phyloP scores from a whole-genome alignment of 2,329 filamentous ascomycete genomes.

The Xylariaceae sp. region DNA sequence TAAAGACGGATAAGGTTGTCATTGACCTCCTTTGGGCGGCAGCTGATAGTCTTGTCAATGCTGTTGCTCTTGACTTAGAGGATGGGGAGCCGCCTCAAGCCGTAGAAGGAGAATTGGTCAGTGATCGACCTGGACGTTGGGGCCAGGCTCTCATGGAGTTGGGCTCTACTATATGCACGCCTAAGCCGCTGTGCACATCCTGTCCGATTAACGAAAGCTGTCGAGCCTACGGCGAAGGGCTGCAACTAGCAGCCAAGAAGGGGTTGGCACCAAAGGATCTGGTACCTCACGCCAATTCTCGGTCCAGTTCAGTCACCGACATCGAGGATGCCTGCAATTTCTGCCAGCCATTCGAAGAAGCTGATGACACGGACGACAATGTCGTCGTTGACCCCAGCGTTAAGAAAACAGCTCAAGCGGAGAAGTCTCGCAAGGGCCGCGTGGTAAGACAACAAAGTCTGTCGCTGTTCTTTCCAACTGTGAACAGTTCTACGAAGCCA shows the following conservation, averaged over 20 bases:
- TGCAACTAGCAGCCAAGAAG: constrained; percentile 26
- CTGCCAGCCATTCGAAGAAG: constrained; percentile 44
- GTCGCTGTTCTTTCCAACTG: constrained; percentile 30
- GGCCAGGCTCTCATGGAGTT: constrained; percentile 64
- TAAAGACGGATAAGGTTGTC: constrained; percentile 51
- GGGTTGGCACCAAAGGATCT: constrained; percentile 11
- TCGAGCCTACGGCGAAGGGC: constrained; percentile 48
- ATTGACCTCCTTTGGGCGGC: constrained; percentile 56
- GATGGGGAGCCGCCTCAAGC: constrained; percentile 13
- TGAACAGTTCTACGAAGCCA: constrained; percentile 11
- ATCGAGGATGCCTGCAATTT: constrained; percentile 50
- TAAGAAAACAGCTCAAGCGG: constrained; percentile 10
- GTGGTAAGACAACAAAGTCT: constrained; percentile 23
- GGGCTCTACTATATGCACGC: constrained; percentile 58
- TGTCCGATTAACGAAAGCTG: constrained; percentile 52
- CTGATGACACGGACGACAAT: constrained; percentile 18
- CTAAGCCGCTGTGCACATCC: constrained; percentile 51
- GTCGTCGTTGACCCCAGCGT: constrained; percentile 1
- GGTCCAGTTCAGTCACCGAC: constrained; percentile 28
- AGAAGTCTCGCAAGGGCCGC: constrained; percentile 10
- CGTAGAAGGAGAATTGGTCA: constrained; percentile 27
- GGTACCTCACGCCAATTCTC: neutral
- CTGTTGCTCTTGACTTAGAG: constrained; percentile 40
- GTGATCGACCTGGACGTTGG: constrained; percentile 55
- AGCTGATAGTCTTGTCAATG: constrained; percentile 51